Evolutionary conservation across 129 eudicot genomes (phyloP).

Genomic region (Gnaphalium uliginosum): DNA sequence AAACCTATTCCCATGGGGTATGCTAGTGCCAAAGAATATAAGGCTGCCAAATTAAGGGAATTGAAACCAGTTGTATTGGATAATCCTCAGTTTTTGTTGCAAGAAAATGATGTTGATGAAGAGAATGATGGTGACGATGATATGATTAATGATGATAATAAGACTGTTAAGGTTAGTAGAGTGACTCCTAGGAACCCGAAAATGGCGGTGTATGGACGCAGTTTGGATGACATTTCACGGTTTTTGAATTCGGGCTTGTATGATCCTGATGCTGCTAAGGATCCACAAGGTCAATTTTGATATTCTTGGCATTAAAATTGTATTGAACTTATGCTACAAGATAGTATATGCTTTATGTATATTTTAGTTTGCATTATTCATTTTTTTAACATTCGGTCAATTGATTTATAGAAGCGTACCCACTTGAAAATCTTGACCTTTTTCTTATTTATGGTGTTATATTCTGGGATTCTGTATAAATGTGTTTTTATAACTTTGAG

Average conservation of each 20-base stretch:
- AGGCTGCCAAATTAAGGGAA: slow-evolving; percentile 59
- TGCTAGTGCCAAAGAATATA: slow-evolving; percentile 47
- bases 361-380: neutral
- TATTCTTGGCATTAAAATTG: neutral
- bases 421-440: slow-evolving; percentile 3
- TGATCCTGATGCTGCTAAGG: slow-evolving; percentile 59
- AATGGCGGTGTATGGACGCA: slow-evolving; percentile 78
- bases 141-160: slow-evolving; percentile 16
- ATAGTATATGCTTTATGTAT: neutral
- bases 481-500: slow-evolving; percentile 17
- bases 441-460: slow-evolving; percentile 4
- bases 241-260: slow-evolving; percentile 61
- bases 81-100: slow-evolving; percentile 38
- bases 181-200: slow-evolving; percentile 74
- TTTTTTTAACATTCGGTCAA: neutral
- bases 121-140: neutral
- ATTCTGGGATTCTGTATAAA: neutral
- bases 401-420: neutral
- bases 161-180: slow-evolving; percentile 34
- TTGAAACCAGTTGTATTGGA: slow-evolving; percentile 72
- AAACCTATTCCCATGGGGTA: slow-evolving; percentile 41
- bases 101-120: neutral
- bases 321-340: neutral
- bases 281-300: slow-evolving; percentile 50
- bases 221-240: slow-evolving; percentile 75